Base-by-base conservation (phyloP, 2,329 filamentous ascomycete genomes). In the Sclerotinia subarctica region DNA sequence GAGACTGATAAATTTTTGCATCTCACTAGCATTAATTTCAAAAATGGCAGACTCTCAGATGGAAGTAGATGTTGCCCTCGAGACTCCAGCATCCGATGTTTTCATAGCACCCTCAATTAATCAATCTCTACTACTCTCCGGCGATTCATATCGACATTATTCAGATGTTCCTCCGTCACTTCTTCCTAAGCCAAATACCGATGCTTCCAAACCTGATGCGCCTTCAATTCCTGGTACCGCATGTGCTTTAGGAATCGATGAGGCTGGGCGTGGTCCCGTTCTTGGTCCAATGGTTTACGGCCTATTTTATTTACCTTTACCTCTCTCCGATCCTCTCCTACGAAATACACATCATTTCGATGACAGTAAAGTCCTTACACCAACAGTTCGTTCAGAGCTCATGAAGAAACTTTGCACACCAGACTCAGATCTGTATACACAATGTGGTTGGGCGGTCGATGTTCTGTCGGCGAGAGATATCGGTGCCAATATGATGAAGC, bases 201-300 rank as follows among this genome's bases (percentile, higher is more conserved):
- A 70, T 29, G 64, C 71, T 24, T 53, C 57, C 47, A 58, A 67
- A 29, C 53, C 68, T 11, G 62, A 68, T 68, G 65, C 73, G 57
- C 53, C 69, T n/a, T 67, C 71, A 58, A 77, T 78, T 54, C 74
- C 80, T 56, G 79, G 78, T 24, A 85, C 83, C 68, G 85, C 88
- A 76, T 95, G 92, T 79, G 89, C 91, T 26, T 84, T 98, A 29
- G 94, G 94, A 70, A 90, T 98, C 63, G 94, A 98, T 78, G 94
- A 98, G 82, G 94, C 94, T 73, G 94, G 94, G 57, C 88, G 94
- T 76, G 94, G 94, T 1, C 94, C 94, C 32, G 94, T 97, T n/a
- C 86, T 98, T 17, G 94, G 92, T 73, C 89, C 83, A 74, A 90
- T 91, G 88, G 88, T 90, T 74, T 91, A 91, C 81, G 86, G 84